Conservation (phyloP, 148 eudicot genomes). For the Dianthus caryophyllus region DNA sequence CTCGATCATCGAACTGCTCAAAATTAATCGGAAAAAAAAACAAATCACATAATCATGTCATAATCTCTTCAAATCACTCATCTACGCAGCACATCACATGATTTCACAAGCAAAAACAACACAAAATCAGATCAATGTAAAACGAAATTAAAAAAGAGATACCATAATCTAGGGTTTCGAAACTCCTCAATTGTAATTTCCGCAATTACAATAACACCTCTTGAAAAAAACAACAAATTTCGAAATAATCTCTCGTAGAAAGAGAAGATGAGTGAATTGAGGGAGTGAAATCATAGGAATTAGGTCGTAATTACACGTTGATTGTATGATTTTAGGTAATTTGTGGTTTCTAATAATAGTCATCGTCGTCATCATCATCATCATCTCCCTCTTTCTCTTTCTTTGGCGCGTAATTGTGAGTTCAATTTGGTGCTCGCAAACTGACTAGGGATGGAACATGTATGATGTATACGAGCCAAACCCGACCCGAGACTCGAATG, state of each 20-base stretch:
- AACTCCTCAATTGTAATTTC: background rate
- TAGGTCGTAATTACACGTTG: background rate
- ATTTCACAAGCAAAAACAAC: background rate
- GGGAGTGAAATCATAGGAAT: conserved; percentile 22
- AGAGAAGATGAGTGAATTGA: conserved; percentile 8
- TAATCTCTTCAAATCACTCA: background rate
- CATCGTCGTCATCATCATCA: background rate
- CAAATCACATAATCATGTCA: background rate
- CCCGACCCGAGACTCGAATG: too few species aligned
- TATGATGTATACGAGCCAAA: too few species aligned
- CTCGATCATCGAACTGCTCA: conserved; percentile 4
- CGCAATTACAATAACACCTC: background rate
- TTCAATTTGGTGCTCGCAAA: background rate
- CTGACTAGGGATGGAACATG: too few species aligned
- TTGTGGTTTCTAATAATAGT: conserved; percentile 19
- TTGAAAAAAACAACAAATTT: too few species aligned
- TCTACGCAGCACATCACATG: background rate
- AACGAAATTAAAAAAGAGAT: background rate
- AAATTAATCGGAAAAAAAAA: background rate
- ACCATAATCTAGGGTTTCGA: background rate
- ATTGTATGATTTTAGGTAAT: background rate
- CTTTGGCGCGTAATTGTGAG: conserved; percentile 9
- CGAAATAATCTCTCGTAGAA: conserved; percentile 16
- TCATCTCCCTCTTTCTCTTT: conserved; percentile 13
- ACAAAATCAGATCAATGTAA: background rate